A percentile compares a stretch with the other conserved stretches of the same genome.
Conservation (phyloP, 1,284 basidiomycete genomes). For the Ustilago crameri region DNA sequence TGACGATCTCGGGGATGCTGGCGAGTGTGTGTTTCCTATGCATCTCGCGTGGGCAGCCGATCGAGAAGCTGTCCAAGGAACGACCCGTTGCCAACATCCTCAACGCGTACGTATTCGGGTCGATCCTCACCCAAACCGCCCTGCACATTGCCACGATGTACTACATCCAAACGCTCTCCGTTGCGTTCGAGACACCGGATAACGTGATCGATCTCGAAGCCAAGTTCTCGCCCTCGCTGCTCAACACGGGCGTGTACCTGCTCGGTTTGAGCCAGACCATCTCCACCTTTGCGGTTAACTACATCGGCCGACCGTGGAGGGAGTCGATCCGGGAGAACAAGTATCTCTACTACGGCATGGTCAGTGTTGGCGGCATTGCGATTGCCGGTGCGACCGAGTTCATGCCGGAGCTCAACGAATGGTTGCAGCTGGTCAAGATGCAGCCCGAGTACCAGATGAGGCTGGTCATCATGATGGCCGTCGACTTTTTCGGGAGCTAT, state of each 20-base stretch:
- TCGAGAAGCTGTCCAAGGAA: constrained; percentile 61
- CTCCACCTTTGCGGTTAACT: constrained; percentile 67
- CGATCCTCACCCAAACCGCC: constrained; percentile 64
- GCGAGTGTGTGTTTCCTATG: constrained; percentile 65
- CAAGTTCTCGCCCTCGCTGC: constrained; percentile 63
- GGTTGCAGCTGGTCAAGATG: constrained; percentile 98
- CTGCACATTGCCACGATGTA: constrained; percentile 64
- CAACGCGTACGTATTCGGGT: constrained; percentile 62
- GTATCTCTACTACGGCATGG: constrained; percentile 64
- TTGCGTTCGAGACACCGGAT: constrained; percentile 54
- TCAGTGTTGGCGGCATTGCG: constrained; percentile 57
- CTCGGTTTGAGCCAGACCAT: constrained; percentile 64
- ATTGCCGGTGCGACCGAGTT: constrained; percentile 74
- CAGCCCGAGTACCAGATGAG: constrained; percentile 72
- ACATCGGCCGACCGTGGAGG: constrained; percentile 65
- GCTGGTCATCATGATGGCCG: constrained; percentile 75
- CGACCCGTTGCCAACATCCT: constrained; percentile 64
- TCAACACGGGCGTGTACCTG: constrained; percentile 66
- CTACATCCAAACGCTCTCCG: constrained; percentile 54
- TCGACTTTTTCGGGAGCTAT: constrained; percentile 90
- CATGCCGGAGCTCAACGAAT: constrained; percentile 91
- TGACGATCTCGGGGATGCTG: constrained; percentile 64
- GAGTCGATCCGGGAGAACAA: constrained; percentile 63
- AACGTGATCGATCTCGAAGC: constrained; percentile 63
- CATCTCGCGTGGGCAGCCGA: constrained; percentile 64